Conservation (phyloP, 345 rosid genomes). For the Dipteronia sinensis region DNA sequence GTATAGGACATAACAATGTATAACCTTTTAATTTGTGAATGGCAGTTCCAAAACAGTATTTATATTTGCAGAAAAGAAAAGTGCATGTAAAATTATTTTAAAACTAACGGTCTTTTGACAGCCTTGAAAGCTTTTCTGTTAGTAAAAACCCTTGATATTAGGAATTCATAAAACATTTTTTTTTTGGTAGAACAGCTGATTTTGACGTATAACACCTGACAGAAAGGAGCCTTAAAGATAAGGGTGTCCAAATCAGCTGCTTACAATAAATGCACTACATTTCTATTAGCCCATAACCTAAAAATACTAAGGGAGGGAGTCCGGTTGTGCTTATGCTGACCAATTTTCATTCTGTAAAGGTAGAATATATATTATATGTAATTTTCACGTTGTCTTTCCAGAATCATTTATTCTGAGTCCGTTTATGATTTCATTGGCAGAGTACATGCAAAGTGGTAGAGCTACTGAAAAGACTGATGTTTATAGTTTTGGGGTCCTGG, state of each 20-base stretch:
- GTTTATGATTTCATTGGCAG: slow-evolving; percentile 42
- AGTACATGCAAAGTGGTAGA: slow-evolving; percentile 98
- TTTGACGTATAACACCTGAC: not conserved
- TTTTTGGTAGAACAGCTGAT: not conserved
- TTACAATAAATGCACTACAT: not conserved
- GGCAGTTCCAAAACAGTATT: not conserved
- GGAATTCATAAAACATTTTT: not conserved
- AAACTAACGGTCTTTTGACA: not conserved
- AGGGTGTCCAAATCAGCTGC: slow-evolving; percentile 1
- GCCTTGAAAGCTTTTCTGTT: not conserved
- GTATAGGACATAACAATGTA: not conserved
- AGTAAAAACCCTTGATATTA: not conserved
- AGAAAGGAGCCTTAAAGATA: not conserved
- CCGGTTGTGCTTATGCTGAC: slow-evolving; percentile 11
- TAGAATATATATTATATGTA: not conserved
- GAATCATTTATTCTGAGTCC: slow-evolving; percentile 8
- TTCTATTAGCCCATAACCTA: slow-evolving; percentile 1
- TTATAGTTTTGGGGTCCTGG: slow-evolving; percentile 90
- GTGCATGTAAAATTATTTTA: not conserved
- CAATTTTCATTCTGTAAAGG: not conserved
- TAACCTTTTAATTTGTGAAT: too few species aligned
- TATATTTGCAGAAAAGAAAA: not conserved
- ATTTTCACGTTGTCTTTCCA: not conserved
- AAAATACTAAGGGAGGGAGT: not conserved
- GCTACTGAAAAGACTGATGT: slow-evolving; percentile 99